A percentile compares a stretch with the other conserved stretches of the same genome.
These are phyloP conservation scores for Malus hybrid DNA, from an alignment of 331 rosid species.

Conservation along the genomic window DNA sequence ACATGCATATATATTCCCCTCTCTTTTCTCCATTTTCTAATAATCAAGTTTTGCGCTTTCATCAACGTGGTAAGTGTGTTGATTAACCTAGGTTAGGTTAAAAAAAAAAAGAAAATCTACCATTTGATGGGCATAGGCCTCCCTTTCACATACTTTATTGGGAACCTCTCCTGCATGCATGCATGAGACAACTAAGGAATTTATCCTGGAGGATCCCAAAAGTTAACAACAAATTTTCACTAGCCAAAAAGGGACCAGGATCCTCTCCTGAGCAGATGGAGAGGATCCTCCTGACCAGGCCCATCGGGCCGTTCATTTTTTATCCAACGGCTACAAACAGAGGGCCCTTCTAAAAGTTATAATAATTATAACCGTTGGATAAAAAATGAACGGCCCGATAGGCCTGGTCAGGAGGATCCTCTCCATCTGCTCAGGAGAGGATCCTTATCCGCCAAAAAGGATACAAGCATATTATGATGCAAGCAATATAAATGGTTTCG, in stretches of 20 bases:
- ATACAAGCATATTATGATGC: not conserved
- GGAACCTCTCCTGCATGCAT: conserved; percentile 11
- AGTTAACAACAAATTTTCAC: too few species aligned
- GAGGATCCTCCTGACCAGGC: too few species aligned
- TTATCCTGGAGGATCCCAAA: too few species aligned
- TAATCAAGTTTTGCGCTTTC: not conserved
- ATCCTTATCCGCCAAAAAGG: not conserved
- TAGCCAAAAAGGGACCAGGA: not conserved
- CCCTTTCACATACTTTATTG: not conserved
- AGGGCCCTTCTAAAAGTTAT: too few species aligned
- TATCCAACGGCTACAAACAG: too few species aligned
- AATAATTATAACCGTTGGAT: too few species aligned
- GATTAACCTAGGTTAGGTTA: not conserved
- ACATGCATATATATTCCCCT: too few species aligned
- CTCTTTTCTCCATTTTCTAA: not conserved
- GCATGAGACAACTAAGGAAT: conserved; percentile 13
- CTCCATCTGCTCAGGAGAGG: too few species aligned
- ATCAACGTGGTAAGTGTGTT: not conserved
- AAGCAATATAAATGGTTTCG: not conserved
- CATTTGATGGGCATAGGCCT: conserved; percentile 2
- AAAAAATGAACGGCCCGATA: too few species aligned
- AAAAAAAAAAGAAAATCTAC: not conserved
- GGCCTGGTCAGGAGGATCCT: too few species aligned
- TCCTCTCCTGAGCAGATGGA: too few species aligned
- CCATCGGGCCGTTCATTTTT: too few species aligned